A percentile compares a stretch with the other conserved stretches of the same genome.
phyloP scores from a whole-genome alignment of 192 early-diverging fungal species.

The Coemansia sp. region DNA sequence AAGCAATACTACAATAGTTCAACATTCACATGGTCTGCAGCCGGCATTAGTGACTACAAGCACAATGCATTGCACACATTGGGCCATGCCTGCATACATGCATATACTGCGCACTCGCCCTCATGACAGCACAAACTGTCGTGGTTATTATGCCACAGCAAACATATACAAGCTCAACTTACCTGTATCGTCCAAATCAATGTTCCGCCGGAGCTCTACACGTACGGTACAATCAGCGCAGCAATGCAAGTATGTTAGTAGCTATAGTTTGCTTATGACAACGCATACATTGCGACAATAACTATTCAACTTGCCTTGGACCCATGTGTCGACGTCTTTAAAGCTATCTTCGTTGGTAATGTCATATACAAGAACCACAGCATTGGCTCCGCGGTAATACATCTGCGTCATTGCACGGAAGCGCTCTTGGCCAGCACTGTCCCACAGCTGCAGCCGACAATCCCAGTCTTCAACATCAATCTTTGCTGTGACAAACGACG shows the following conservation, averaged over 20 bases:
- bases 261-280: neutral
- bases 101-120: neutral
- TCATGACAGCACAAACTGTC: neutral
- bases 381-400: conserved; percentile 75
- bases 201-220: conserved; percentile 64
- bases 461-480: conserved; percentile 74
- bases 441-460: conserved; percentile 77
- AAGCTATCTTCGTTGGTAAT: conserved; percentile 72
- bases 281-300: neutral
- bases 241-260: neutral
- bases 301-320: conserved; percentile 34
- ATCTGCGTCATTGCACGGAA: conserved; percentile 77
- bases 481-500: conserved; percentile 75
- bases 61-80: neutral
- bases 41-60: neutral
- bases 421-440: conserved; percentile 70
- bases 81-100: neutral
- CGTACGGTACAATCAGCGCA: neutral
- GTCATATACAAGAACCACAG: conserved; percentile 72
- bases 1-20: conserved; percentile 58
- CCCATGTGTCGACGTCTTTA: conserved; percentile 67
- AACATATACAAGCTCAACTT: conserved; percentile 12
- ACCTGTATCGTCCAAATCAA: conserved; percentile 62
- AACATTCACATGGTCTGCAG: conserved; percentile 4
- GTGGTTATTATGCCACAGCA: neutral